Evolutionary conservation across 345 rosid species (phyloP).

Genomic region (Cardamine occulta): DNA sequence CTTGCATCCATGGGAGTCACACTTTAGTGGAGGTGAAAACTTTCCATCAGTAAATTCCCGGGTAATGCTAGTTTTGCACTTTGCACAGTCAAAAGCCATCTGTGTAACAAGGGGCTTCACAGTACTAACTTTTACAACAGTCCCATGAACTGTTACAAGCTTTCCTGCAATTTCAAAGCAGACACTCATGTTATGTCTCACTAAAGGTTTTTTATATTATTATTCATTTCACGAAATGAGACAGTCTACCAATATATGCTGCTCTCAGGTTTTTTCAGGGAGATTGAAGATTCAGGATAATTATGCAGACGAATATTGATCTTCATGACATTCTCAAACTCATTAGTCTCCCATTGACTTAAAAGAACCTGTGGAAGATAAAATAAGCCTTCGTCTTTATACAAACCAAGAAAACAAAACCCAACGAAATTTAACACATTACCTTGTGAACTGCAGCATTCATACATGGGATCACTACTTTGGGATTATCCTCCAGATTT

Average conservation of each 20-base stretch:
- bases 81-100: constrained; percentile 75
- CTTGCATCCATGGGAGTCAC: constrained; percentile 84
- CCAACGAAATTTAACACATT: neutral
- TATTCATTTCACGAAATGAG: neutral
- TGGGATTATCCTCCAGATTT: constrained; percentile 72
- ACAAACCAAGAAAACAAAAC: constrained; percentile 14
- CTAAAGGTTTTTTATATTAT: neutral
- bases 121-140: constrained; percentile 85
- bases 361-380: constrained; percentile 51
- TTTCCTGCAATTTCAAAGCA: constrained; percentile 62
- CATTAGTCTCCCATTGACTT: constrained; percentile 44
- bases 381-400: constrained; percentile 10
- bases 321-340: constrained; percentile 56
- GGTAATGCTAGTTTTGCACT: constrained; percentile 67
- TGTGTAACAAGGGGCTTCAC: constrained; percentile 83
- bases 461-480: constrained; percentile 73
- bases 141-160: constrained; percentile 89
- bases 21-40: constrained; percentile 76
- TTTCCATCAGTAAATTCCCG: constrained; percentile 86
- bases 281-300: constrained; percentile 79
- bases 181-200: constrained; percentile 15
- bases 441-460: constrained; percentile 91
- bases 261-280: constrained; percentile 88
- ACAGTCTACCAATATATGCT: constrained; percentile 81
- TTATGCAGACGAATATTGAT: constrained; percentile 76